Evolutionary conservation across 164 flowering plant genomes (phyloP).

Genomic region (Dillenia suffruticosa): DNA sequence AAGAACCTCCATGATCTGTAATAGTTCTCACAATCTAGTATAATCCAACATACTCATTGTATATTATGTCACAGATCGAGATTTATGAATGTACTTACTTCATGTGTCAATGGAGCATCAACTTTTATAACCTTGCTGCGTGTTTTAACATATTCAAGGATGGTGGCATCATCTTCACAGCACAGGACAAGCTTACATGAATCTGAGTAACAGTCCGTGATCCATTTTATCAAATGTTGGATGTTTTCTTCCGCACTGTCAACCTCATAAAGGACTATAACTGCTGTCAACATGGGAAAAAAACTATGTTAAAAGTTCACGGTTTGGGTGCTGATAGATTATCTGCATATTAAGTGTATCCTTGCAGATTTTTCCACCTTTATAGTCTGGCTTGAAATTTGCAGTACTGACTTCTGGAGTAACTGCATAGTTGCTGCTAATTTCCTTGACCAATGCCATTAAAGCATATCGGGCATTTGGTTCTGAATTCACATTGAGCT

Average conservation of each 20-base stretch:
- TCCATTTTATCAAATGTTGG: constrained; percentile 75
- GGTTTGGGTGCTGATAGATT: neutral
- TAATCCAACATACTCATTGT: too few relatives aligned
- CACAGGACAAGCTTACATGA: constrained; percentile 64
- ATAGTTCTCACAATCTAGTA: too few relatives aligned
- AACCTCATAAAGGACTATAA: constrained; percentile 56
- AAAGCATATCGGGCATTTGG: constrained; percentile 53
- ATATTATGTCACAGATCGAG: neutral
- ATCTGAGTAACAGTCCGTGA: constrained; percentile 64
- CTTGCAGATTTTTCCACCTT: constrained; percentile 37
- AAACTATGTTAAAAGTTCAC: constrained; percentile 2
- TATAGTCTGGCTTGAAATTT: constrained; percentile 46
- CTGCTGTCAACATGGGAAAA: constrained; percentile 26
- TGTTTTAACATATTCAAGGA: constrained; percentile 56
- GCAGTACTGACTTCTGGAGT: constrained; percentile 53
- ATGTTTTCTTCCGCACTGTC: constrained; percentile 54
- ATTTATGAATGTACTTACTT: constrained; percentile 32
- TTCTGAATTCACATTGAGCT: constrained; percentile 51
- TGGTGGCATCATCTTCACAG: constrained; percentile 60
- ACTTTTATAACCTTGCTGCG: constrained; percentile 53
- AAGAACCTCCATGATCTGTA: constrained; percentile 62
- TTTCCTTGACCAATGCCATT: constrained; percentile 61
- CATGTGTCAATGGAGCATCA: constrained; percentile 62
- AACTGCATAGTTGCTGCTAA: constrained; percentile 29
- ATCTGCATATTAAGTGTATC: neutral